Conservation (phyloP, 805 yeast species). For the Suhomyces canberraensis region DNA sequence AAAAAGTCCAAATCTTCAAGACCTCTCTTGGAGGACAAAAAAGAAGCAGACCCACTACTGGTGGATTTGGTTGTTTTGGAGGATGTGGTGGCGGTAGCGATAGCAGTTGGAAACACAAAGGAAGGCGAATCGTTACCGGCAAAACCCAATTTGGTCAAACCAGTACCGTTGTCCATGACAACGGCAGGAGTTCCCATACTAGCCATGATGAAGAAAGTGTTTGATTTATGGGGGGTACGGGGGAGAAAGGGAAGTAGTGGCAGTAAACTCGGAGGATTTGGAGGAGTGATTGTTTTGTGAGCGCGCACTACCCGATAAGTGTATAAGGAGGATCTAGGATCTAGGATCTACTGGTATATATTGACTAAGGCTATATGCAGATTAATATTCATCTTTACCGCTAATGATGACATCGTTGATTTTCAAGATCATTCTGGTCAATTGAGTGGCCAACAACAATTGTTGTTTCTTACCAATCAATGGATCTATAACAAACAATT, state of each 20-base stretch:
- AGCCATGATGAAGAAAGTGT: constrained; percentile 41
- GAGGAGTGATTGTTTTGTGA: background rate
- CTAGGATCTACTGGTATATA: too few species aligned
- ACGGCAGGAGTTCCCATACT: constrained; percentile 83
- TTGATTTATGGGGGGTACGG: background rate
- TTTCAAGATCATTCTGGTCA: constrained; percentile 95
- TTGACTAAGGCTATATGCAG: background rate
- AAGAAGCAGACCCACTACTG: constrained; percentile 36
- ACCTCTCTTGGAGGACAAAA: constrained; percentile 70
- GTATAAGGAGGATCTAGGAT: too few species aligned
- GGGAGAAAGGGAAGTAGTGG: background rate
- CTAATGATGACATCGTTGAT: constrained; percentile 94
- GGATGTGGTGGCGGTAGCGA: constrained; percentile 65
- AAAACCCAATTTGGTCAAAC: constrained; percentile 93
- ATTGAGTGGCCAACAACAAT: constrained; percentile 89
- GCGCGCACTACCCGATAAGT: too few species aligned
- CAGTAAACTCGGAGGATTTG: background rate
- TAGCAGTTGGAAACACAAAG: constrained; percentile 95
- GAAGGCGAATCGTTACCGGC: constrained; percentile 99
- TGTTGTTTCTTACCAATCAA: constrained; percentile 97
- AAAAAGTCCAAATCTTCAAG: constrained; percentile 91
- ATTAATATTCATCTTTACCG: constrained; percentile 70
- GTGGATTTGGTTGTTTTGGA: constrained; percentile 40
- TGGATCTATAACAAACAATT: constrained; percentile 93
- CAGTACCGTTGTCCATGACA: constrained; percentile 99